A percentile compares a stretch with the other conserved stretches of the same genome.
These are phyloP conservation scores for Leccinum fallax DNA, from an alignment of 1,284 basidiomycete species.

Conservation along the genomic window DNA sequence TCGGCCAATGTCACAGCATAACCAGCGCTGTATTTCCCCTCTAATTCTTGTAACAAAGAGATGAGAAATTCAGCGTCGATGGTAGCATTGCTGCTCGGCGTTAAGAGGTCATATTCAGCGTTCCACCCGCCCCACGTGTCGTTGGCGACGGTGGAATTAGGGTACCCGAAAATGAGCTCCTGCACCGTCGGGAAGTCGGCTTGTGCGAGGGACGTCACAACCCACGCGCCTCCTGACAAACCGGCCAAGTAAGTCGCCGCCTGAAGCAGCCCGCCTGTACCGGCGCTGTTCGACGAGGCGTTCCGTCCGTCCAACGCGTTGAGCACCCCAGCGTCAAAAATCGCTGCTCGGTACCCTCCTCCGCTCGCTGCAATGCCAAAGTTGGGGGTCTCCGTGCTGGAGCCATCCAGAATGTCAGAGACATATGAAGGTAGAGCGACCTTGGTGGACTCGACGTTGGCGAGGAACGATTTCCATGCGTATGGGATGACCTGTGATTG, in stretches of 20 bases:
- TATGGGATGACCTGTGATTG: conserved; percentile 31
- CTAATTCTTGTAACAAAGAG: conserved; percentile 34
- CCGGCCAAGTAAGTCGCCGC: conserved; percentile 45
- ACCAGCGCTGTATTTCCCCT: conserved; percentile 35
- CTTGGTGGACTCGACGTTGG: conserved; percentile 35
- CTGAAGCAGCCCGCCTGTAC: conserved; percentile 56
- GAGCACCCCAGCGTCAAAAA: conserved; percentile 53
- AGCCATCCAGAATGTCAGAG: conserved; percentile 34
- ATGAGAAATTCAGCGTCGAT: conserved; percentile 25
- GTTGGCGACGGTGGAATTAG: conserved; percentile 16
- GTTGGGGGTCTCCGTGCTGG: conserved; percentile 33
- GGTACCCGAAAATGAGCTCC: conserved; percentile 41
- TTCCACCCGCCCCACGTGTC: conserved; percentile 42
- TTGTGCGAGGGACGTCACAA: conserved; percentile 42
- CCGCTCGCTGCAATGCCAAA: conserved; percentile 50
- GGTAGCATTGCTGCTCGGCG: conserved; percentile 21
- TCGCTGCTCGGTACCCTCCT: conserved; percentile 50
- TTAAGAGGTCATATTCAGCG: conserved; percentile 26
- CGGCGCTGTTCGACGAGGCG: conserved; percentile 40
- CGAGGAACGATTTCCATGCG: conserved; percentile 38
- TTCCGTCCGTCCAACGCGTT: conserved; percentile 54
- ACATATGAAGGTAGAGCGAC: conserved; percentile 40
- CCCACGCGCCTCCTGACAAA: conserved; percentile 47
- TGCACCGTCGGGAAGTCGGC: conserved; percentile 44
- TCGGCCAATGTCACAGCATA: conserved; percentile 41